Conservation (phyloP, 2,329 filamentous ascomycete genomes). For the Pyricularia sp. region DNA sequence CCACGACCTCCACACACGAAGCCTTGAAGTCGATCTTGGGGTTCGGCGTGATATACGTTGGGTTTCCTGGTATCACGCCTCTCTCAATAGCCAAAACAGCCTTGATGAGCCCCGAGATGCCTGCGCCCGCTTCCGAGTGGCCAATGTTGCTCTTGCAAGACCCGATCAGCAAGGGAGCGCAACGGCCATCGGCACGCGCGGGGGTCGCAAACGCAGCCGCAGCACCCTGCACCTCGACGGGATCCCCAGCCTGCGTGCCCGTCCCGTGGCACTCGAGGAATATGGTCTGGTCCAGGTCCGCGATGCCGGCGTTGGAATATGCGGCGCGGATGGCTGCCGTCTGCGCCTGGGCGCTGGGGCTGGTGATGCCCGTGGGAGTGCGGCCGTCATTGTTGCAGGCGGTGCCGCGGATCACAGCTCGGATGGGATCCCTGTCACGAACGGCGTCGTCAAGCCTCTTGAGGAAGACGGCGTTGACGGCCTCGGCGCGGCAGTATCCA, state of each 20-base stretch:
- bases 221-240: conserved; percentile 10
- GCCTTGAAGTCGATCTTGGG: conserved; percentile 17
- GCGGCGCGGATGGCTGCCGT: conserved; percentile 10
- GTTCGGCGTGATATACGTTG: conserved; percentile 19
- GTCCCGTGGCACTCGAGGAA: conserved; percentile 34
- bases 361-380: conserved; percentile 18
- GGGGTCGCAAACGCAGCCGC: conserved; percentile 14
- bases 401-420: conserved; percentile 22
- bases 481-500: conserved; percentile 38
- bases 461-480: conserved; percentile 27
- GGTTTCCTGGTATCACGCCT: conserved; percentile 16
- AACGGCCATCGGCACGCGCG: background rate
- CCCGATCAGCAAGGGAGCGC: conserved; percentile 14
- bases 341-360: conserved; percentile 17
- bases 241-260: conserved; percentile 19
- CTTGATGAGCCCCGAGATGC: conserved; percentile 20
- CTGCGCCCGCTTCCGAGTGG: conserved; percentile 19
- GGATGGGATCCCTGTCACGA: conserved; percentile 27
- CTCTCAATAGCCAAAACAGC: conserved; percentile 15
- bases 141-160: conserved; percentile 17
- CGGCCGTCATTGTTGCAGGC: conserved; percentile 28
- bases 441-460: conserved; percentile 33
- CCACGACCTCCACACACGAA: conserved; percentile 16
- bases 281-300: conserved; percentile 8
- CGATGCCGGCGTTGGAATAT: conserved; percentile 10